phyloP scores from a whole-genome alignment of 345 rosid genomes.

The Boechera stricta region DNA sequence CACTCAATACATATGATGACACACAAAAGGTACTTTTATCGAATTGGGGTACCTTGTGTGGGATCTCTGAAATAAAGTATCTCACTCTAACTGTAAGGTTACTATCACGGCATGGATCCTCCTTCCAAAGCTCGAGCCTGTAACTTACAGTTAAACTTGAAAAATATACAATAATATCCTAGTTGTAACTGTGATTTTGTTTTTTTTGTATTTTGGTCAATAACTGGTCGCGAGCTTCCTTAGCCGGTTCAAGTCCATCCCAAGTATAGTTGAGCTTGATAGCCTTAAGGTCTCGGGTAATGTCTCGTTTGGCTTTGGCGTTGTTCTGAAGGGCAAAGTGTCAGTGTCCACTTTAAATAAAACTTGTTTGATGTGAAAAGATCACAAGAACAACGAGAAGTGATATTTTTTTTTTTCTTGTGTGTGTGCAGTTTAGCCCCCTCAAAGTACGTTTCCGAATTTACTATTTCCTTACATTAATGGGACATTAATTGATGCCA shows the following conservation, averaged over 20 bases:
- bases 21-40: slow-evolving; percentile 75
- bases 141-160: background rate
- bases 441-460: slow-evolving; percentile 9
- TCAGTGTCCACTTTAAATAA: slow-evolving; percentile 36
- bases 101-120: background rate
- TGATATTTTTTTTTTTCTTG: background rate
- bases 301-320: slow-evolving; percentile 72
- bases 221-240: slow-evolving; percentile 80
- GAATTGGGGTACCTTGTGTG: slow-evolving; percentile 57
- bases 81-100: background rate
- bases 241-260: slow-evolving; percentile 86
- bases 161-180: background rate
- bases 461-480: background rate
- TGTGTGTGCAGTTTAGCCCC: background rate
- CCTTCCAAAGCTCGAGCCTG: background rate
- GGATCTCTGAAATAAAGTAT: background rate
- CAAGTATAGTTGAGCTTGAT: slow-evolving; percentile 87
- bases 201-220: background rate
- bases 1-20: slow-evolving; percentile 95
- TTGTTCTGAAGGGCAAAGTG: slow-evolving; percentile 80
- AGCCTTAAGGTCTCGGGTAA: slow-evolving; percentile 89
- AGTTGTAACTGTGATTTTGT: background rate
- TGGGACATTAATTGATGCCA: background rate
- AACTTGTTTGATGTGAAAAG: background rate
- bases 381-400: slow-evolving; percentile 31